A percentile compares a stretch with the other conserved stretches of the same genome.
Conservation (phyloP, 2,329 filamentous ascomycete genomes). For the Corynespora cassiicola region DNA sequence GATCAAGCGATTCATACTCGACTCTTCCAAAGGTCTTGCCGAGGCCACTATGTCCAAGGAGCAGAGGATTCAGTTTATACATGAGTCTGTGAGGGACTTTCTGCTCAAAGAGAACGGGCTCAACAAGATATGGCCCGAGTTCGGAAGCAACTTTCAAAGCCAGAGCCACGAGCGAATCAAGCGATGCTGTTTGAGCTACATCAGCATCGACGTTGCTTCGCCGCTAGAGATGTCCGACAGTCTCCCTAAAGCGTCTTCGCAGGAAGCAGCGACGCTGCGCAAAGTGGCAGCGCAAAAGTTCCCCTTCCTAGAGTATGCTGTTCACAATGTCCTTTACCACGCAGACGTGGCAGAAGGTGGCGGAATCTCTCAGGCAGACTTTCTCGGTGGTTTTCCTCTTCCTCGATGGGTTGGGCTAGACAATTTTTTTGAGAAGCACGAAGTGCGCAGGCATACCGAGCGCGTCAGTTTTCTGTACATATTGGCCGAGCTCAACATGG, state of each 20-base stretch:
- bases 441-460: constrained; percentile 20
- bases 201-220: constrained; percentile 30
- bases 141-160: constrained; percentile 37
- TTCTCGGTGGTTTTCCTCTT: constrained; percentile 30
- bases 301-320: constrained; percentile 58
- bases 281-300: constrained; percentile 25
- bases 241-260: constrained; percentile 11
- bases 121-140: constrained; percentile 38
- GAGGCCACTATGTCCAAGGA: constrained; percentile 21
- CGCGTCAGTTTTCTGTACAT: constrained; percentile 22
- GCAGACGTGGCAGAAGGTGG: constrained; percentile 44
- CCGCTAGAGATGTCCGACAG: constrained; percentile 3
- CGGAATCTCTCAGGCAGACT: constrained; percentile 22
- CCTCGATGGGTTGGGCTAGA: constrained; percentile 35
- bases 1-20: constrained; percentile 24
- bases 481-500: constrained; percentile 24
- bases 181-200: constrained; percentile 50
- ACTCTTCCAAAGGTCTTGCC: constrained; percentile 30
- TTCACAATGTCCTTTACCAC: constrained; percentile 50
- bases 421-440: constrained; percentile 42
- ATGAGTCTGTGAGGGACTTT: constrained; percentile 45
- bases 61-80: constrained; percentile 38
- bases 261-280: constrained; percentile 7
- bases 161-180: constrained; percentile 54
- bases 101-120: constrained; percentile 46